These are phyloP conservation scores for Aspergillus steynii DNA, from an alignment of 495 filamentous ascomycete genomes.

Conservation along the genomic window DNA sequence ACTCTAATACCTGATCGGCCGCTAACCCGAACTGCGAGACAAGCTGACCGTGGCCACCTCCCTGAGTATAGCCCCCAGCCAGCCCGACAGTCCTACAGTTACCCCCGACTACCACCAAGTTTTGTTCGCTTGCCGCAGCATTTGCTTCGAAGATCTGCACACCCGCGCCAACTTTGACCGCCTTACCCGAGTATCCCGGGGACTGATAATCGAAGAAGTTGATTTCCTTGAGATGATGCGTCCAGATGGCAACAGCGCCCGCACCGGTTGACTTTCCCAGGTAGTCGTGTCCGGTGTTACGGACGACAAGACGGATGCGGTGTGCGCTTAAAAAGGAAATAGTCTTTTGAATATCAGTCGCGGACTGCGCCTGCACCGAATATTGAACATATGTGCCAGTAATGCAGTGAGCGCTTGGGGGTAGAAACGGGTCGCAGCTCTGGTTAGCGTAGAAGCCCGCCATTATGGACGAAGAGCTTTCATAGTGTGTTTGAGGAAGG, in stretches of 20 bases:
- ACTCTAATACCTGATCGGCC: conserved; percentile 64
- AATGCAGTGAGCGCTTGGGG: too few species aligned
- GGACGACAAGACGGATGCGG: conserved; percentile 58
- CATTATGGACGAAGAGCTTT: too few species aligned
- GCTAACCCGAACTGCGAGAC: conserved; percentile 54
- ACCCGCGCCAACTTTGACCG: conserved; percentile 56
- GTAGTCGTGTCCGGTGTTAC: conserved; percentile 65
- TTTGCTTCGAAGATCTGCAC: conserved; percentile 52
- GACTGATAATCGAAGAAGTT: conserved; percentile 32
- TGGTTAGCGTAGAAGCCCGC: too few species aligned
- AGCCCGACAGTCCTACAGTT: conserved; percentile 35
- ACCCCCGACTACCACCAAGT: conserved; percentile 31
- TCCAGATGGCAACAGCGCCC: conserved; percentile 57
- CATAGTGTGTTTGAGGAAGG: too few species aligned
- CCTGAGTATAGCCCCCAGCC: conserved; percentile 59
- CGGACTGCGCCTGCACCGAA: too few species aligned
- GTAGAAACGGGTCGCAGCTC: too few species aligned
- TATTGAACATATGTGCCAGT: too few species aligned
- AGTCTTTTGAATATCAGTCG: too few species aligned
- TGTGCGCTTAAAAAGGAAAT: too few species aligned
- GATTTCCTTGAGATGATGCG: conserved; percentile 53
- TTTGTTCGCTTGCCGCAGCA: conserved; percentile 32
- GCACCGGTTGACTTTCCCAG: conserved; percentile 57
- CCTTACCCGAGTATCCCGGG: conserved; percentile 44
- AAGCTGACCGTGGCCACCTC: conserved; percentile 61